Base-by-base conservation (phyloP, 2,329 filamentous ascomycete species). In the Whalleya microplaca region DNA sequence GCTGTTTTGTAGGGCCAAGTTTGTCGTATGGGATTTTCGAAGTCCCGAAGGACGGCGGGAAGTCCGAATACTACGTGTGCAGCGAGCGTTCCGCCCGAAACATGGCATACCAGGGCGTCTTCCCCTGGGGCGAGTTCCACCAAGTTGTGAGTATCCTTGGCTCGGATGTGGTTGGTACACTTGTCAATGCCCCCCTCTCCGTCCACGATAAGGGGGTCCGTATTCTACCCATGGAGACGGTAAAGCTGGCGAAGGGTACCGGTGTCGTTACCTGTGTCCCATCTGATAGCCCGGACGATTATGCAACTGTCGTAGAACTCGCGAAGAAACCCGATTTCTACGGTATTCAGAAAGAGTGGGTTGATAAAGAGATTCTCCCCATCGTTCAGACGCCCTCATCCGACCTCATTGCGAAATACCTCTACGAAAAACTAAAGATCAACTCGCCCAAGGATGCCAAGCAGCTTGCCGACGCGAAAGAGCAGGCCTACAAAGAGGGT, bases 301-400 rank as follows among this genome's bases (percentile, higher is more conserved):
- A 89, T 73, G 92, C 92, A 44, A 99, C 92, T 27, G 83, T 94
- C 42, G 83, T 85, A 45, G 95, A 99, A 62, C 83, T 99, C 57
- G 85, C 86, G 41, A 98, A 98, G 83, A 99, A 99, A 80, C 85
- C 94, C 0, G 94, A 96, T 7, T 98, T 91, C 80, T 96, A 99
- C 75, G 89, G 90, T 49, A 98, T 99, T 72, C 84, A 96, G 78
- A 95, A 96, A 77, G 92, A 96, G 73, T 99, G 95, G 95, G 92
- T 90, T 2, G 90, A 96, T 71, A 80, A 94, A 52, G 91, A 97
- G 63, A 94, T 97, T 53, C 72, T 92, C 59, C 92, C 95, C 50
- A 89, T 99, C 66, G 96, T 96, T 63, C 83, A 92, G 56, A 98
- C 95, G 0, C 93, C 94, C 0, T 86, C 85, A 2, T 96, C 92